A percentile compares a stretch with the other conserved stretches of the same genome.
These are phyloP conservation scores for Elaeis oleifera DNA, from an alignment of 202 grass and related monocot species.

Conservation along the genomic window DNA sequence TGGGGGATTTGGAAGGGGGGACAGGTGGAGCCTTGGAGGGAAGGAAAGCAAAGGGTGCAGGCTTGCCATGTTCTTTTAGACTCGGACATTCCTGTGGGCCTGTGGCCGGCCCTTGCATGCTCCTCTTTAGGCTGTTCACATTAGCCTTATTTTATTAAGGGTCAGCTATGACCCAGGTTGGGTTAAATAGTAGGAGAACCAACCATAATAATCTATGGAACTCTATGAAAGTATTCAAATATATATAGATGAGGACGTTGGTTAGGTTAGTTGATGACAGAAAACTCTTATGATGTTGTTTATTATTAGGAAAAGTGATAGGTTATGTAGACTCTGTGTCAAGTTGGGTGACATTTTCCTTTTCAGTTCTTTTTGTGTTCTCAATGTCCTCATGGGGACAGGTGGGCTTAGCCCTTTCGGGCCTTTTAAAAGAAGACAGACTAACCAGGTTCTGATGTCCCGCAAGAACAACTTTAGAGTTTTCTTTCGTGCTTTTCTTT, in stretches of 20 bases:
- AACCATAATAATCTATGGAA: too few species aligned
- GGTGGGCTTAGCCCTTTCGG: conserved; percentile 17
- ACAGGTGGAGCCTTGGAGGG: neutral
- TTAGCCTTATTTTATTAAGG: conserved; percentile 1
- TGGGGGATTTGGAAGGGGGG: neutral
- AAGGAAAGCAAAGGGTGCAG: neutral
- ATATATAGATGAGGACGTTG: too few species aligned
- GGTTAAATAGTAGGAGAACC: too few species aligned
- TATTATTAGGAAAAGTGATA: neutral
- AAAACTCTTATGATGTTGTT: neutral
- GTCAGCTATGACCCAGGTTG: conserved; percentile 8
- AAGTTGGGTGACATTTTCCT: neutral
- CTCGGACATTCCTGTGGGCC: conserved; percentile 22
- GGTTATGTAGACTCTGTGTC: neutral
- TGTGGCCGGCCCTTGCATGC: conserved; percentile 14
- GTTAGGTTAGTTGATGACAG: too few species aligned
- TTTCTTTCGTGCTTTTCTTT: too few species aligned
- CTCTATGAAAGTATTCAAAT: too few species aligned
- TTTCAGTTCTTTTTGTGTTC: neutral
- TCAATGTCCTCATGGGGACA: conserved; percentile 19
- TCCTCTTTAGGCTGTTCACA: conserved; percentile 22
- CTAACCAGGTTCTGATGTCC: neutral
- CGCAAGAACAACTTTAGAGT: neutral
- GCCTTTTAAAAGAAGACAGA: conserved; percentile 5
- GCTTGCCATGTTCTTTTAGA: neutral